Base-by-base conservation (phyloP, 352 stramenopile genomes). In the Globisporangium rhizosaccharum region DNA sequence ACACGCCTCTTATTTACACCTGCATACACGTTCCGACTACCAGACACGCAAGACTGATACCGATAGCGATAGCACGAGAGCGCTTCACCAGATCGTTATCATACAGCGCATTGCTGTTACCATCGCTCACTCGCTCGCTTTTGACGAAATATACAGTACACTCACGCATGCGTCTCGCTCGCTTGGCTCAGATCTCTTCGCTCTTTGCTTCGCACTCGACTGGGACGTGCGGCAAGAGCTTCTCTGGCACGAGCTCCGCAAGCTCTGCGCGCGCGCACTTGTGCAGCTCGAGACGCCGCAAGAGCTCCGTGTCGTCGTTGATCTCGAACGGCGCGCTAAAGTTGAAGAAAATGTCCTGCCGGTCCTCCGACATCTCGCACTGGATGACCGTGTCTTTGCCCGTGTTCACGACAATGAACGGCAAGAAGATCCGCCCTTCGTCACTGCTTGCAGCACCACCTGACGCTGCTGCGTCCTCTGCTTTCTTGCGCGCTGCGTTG, bases 281-380 rank as follows among this genome's bases (percentile, higher is more conserved):
- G 74, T 97, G 88, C 71, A 98, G 75, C 49, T 90, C 86, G 45
- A 99, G 76, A 59, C 88, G 85, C 66, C 97, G 97, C 62, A 99
- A 72, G 57, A 99, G 97, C 46, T 98, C 95, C 61, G 96, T 98
- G 72, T 98, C 96, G 76, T 98, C 95, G 67, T 98, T 97, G 72
- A 99, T 98, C 74, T 99, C 94, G 73, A 98, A 99, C 41, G 94
- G 90, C 47, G 87, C 84, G 65, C 77, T 96, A 68, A 99, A 99
- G 68, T 98, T 97, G 79, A 98, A 98, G 65, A 97, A 98, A 39
- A 98, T 97, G 66, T 98, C 88, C 37, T 96, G 91, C 0, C 90
- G 85, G 63, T 98, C 91, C 66, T 96, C 86, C 12, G 84, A 94
- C 94, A 98, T 98, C 62, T 99, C 95, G 65, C 94, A 98, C 68